phyloP scores from a whole-genome alignment of 495 filamentous ascomycete genomes.

The Venustampulla echinocandica region DNA sequence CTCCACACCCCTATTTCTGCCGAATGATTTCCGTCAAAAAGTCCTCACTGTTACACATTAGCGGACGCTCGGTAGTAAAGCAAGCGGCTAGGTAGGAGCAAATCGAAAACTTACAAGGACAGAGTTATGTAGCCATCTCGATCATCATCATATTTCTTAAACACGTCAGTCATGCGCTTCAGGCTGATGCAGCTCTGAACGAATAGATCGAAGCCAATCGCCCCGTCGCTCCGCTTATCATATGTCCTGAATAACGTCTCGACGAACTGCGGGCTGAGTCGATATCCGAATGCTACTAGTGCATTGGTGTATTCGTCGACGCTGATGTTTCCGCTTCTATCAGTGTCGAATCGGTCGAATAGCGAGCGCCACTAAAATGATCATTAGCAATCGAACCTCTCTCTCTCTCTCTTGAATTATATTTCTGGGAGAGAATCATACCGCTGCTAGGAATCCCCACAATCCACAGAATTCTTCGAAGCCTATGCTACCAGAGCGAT shows the following conservation, averaged over 20 bases:
- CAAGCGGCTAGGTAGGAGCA: background rate
- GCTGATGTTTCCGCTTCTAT: conserved; percentile 77
- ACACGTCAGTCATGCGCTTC: conserved; percentile 98
- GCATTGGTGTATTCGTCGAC: conserved; percentile 84
- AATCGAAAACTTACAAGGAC: conserved; percentile 42
- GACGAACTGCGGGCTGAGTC: conserved; percentile 75
- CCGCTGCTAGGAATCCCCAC: conserved; percentile 88
- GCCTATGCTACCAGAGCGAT: conserved; percentile 78
- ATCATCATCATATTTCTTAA: conserved; percentile 97
- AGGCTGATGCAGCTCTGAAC: conserved; percentile 94
- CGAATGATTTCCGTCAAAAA: conserved; percentile 22
- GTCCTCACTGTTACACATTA: conserved; percentile 23
- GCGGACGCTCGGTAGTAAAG: background rate
- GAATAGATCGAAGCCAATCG: conserved; percentile 93
- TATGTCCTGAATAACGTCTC: conserved; percentile 63
- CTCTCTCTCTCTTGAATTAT: too few relatives aligned
- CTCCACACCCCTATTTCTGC: too few relatives aligned
- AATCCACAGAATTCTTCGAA: conserved; percentile 95
- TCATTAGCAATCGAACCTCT: too few relatives aligned
- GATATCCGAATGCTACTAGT: conserved; percentile 88
- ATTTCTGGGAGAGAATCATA: too few relatives aligned
- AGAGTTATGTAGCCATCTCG: conserved; percentile 84
- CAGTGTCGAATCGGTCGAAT: conserved; percentile 92
- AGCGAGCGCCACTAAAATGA: conserved; percentile 91
- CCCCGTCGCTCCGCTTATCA: conserved; percentile 50